Base-by-base conservation (phyloP, 192 early-diverging fungal species). In the Linnemannia zychae region DNA sequence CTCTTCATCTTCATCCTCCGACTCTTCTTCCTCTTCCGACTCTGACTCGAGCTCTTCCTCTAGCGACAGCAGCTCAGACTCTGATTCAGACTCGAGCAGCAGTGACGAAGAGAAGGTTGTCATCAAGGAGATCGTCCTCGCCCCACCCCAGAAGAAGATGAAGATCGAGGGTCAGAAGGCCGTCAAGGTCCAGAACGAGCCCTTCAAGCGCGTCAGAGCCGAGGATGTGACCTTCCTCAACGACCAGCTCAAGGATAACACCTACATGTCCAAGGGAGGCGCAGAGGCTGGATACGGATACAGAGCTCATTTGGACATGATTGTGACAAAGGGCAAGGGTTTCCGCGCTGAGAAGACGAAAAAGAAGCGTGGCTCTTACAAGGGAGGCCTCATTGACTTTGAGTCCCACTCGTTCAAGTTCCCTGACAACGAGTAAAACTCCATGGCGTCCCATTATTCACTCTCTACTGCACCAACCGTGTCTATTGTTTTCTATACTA, bases 291-390 rank as follows among this genome's bases (percentile, higher is more conserved):
- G 93, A 67, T 99, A 98, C 88, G 98, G 98, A 24, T 91, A 95
- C 88, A 98, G 96, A 80, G 98, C 98, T 18, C 94, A 99, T 82
- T 90, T 91, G 87, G 98, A 99, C 72, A 91, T 99, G 78, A 94
- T 97, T 73, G 94, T 95, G 57, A 97, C 94, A 20, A 90, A 94
- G 40, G 98, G 98, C 57, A 97, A 97, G 88, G 93, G 93, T 34
- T 99, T 99, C 91, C 93, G 96, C 49, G 94, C 94, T 17, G 97
- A 98, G 81, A 99, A 99, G 93, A 96, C 96, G 76, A 99, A 99
- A 91, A 99, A 99, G 90, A 98, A 98, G 92, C 91, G 96, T 69
- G 97, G 97, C 33, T 94, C 95, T 52, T 99, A 99, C 91, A 93
- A 94, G 73, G 98, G 98, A 38, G 98, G 98, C 31, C 84, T 90